Evolutionary conservation across 495 filamentous ascomycete species (phyloP).

Genomic region (Umbilicaria muhlenbergii): DNA sequence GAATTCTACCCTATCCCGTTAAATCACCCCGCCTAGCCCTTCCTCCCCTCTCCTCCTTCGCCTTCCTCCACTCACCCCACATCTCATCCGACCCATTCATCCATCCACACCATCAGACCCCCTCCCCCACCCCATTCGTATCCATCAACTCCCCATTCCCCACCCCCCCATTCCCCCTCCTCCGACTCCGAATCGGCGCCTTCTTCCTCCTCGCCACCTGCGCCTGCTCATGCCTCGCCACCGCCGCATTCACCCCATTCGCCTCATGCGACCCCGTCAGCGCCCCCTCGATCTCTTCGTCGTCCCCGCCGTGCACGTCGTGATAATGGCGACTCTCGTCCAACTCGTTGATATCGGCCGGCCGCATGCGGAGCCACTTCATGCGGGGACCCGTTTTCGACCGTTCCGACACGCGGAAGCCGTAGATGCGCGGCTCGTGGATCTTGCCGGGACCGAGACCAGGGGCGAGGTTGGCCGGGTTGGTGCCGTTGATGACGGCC

Average conservation of each 20-base stretch:
- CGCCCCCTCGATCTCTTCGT: constrained; percentile 24
- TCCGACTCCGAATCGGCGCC: constrained; percentile 33
- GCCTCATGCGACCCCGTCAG: constrained; percentile 37
- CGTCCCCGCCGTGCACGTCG: constrained; percentile 15
- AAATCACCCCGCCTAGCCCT: neutral
- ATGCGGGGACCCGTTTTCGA: constrained; percentile 81
- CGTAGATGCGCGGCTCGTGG: constrained; percentile 93
- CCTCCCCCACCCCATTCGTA: constrained; percentile 2
- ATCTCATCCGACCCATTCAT: neutral
- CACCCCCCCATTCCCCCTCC: constrained; percentile 7
- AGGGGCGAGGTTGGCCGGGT: constrained; percentile 67
- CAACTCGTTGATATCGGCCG: constrained; percentile 59
- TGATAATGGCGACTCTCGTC: constrained; percentile 55
- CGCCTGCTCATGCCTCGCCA: constrained; percentile 17
- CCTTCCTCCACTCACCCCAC: neutral
- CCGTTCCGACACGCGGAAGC: constrained; percentile 80
- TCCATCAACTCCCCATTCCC: neutral
- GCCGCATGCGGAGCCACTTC: constrained; percentile 86
- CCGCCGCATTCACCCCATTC: constrained; percentile 25
- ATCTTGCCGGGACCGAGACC: constrained; percentile 70
- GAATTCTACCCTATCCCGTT: neutral
- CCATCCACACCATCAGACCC: neutral
- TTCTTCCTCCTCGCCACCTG: constrained; percentile 33
- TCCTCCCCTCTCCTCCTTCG: neutral
- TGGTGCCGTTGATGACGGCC: constrained; percentile 65